Evolutionary conservation across 371 early-diverging fungal species (phyloP), one percentile per base, ranked within the genome.

Genomic region (Mucor circinelloides): DNA sequence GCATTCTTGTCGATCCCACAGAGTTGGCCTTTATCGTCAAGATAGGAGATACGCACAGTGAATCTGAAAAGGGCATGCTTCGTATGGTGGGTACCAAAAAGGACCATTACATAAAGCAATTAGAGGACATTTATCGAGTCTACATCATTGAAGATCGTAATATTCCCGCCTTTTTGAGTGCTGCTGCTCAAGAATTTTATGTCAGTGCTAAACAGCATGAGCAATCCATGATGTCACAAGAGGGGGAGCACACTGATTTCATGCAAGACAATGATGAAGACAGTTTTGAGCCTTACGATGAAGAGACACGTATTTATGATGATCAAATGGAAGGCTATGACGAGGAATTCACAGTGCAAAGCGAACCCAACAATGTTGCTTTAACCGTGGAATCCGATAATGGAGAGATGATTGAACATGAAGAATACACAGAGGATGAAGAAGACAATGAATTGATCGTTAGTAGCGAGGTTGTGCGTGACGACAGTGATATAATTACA

Each of bases 81-180:
- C 83, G 87, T 58, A 73, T 93, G 10, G 68, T 83, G 1, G 94
- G 93, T 13, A 82, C 88, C 1, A 81, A 84, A 7, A 87, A 84
- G 63, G 87, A 86, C 48, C 71, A 81, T 19, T 89, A 84, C 56
- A 77, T 88, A 67, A 72, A 78, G 10, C 75, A 81, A 10, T 67
- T 92, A 21, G 67, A 82, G 48, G 81, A 81, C 62, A 70, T 81
- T 32, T 86, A 91, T 57, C 75, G 85, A 28, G 82, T 80, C 28
- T 93, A 89, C 81, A 81, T 95, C 8, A 78, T 82, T 46, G 83
- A 89, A 64, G 75, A 83, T 10, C 84, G 86, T 10, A 87, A 87
- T 54, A 91, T 93, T 48, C 93, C 94, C 9, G 93, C 89, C 1
- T 93, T 95, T 73, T 69, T 95, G 73, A 90, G 92, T 52, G 81